These are phyloP conservation scores for Dendrobium huoshanense DNA, from an alignment of 106 monocot species.

Conservation along the genomic window DNA sequence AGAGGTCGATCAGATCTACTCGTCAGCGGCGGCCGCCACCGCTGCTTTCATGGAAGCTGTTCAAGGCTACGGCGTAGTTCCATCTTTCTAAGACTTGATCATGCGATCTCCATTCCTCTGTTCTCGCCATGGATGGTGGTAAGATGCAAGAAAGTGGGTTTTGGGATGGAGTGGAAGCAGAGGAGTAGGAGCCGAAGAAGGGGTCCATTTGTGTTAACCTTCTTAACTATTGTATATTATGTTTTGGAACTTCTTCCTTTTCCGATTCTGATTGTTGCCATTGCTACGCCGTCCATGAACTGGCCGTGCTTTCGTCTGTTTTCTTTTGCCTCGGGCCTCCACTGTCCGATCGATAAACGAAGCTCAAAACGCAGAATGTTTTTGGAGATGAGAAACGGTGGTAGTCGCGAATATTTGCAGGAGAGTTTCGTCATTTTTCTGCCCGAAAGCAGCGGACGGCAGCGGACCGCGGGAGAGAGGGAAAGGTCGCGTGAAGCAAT, in stretches of 20 bases:
- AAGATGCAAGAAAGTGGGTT: too few species aligned
- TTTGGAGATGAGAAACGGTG: too few species aligned
- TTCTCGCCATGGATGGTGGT: background rate
- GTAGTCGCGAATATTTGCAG: too few species aligned
- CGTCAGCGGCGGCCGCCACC: constrained; percentile 8
- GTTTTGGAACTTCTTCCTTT: background rate
- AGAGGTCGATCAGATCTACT: constrained; percentile 24
- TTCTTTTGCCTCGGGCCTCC: background rate
- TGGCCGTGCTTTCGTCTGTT: too few species aligned
- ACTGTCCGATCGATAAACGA: background rate
- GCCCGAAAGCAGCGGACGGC: too few species aligned
- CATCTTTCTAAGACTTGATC: constrained; percentile 23
- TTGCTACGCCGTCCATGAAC: background rate
- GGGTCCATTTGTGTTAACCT: too few species aligned
- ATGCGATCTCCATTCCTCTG: background rate
- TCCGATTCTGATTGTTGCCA: background rate
- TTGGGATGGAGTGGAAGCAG: too few species aligned
- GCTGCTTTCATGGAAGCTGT: constrained; percentile 11
- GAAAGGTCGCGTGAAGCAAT: too few species aligned
- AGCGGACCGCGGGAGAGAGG: too few species aligned
- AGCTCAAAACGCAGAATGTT: background rate
- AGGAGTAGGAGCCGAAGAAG: too few species aligned
- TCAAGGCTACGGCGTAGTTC: constrained; percentile 32
- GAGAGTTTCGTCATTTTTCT: too few species aligned
- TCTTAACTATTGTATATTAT: background rate